Conservation (phyloP, 768 basidiomycete genomes). For the Boletus rubroflammeus region DNA sequence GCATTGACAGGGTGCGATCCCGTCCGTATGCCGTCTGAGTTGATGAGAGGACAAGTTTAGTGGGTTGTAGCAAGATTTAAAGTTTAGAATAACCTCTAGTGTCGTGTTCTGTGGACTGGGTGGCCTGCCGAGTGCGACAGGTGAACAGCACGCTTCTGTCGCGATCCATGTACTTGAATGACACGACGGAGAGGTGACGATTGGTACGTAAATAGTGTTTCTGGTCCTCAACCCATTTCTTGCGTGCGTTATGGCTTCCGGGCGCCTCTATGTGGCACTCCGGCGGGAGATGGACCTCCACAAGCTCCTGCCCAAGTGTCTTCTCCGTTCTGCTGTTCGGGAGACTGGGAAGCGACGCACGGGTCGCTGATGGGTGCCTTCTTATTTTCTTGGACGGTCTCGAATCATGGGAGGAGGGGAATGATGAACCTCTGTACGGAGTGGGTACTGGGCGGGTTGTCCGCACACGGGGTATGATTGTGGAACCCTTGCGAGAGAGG, state of each 20-base stretch:
- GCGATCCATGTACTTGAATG: constrained; percentile 3
- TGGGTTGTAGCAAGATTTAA: not conserved
- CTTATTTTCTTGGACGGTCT: constrained; percentile 4
- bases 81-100: constrained; percentile 5
- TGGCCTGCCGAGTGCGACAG: constrained; percentile 1
- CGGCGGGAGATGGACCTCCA: constrained; percentile 4
- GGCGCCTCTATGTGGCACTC: constrained; percentile 14
- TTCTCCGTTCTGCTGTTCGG: not conserved
- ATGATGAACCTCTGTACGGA: not conserved
- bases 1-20: not conserved
- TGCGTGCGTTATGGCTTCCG: constrained; percentile 3
- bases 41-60: constrained; percentile 1
- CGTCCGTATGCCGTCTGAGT: not conserved
- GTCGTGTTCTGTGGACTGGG: not conserved
- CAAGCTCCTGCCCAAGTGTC: not conserved
- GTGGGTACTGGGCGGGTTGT: not conserved
- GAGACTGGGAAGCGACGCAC: not conserved
- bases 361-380: not conserved
- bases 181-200: constrained; percentile 11
- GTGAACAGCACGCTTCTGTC: constrained; percentile 8
- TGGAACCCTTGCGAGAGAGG: constrained; percentile 32
- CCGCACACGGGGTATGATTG: constrained; percentile 28
- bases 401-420: not conserved
- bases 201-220: not conserved
- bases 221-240: constrained; percentile 15